phyloP scores from a whole-genome alignment of 1,139 yeast genomes.

The Saccharomycopsis hybrid region DNA sequence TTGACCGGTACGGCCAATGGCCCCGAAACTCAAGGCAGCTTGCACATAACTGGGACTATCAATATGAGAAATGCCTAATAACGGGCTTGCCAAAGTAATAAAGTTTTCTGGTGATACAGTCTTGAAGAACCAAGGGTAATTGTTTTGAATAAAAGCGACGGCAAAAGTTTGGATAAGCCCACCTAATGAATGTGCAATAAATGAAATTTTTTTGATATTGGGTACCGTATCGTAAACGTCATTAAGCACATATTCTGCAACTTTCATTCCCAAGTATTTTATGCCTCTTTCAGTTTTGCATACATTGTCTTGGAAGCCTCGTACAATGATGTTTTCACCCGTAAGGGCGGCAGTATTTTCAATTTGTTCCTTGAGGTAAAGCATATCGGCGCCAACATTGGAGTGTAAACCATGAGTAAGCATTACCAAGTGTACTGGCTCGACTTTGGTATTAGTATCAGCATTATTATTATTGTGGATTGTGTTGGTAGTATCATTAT shows the following conservation, averaged over 20 bases:
- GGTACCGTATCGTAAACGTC: conserved; percentile 33
- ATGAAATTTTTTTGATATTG: conserved; percentile 46
- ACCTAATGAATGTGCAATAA: conserved; percentile 62
- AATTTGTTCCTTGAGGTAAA: conserved; percentile 52
- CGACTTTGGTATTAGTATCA: conserved; percentile 19
- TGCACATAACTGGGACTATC: conserved; percentile 44
- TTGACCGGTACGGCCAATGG: conserved; percentile 58
- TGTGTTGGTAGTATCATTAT: no score
- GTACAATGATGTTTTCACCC: conserved; percentile 42
- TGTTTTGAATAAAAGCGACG: conserved; percentile 43
- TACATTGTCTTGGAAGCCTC: conserved; percentile 53
- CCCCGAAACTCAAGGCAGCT: conserved; percentile 54
- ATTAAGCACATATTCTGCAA: conserved; percentile 51
- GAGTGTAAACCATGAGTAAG: conserved; percentile 66
- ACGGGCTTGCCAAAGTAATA: conserved; percentile 54
- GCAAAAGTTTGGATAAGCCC: conserved; percentile 63
- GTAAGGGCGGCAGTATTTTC: conserved; percentile 31
- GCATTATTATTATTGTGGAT: background rate
- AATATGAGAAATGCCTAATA: conserved; percentile 56
- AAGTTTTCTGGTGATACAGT: conserved; percentile 48
- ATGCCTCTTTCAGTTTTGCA: conserved; percentile 62
- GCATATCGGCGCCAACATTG: conserved; percentile 56
- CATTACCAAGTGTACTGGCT: conserved; percentile 53
- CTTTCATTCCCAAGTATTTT: conserved; percentile 51
- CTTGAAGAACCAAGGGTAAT: conserved; percentile 49